Evolutionary conservation across 176 grass and related monocot species (phyloP).

Genomic region (Avena sativa): DNA sequence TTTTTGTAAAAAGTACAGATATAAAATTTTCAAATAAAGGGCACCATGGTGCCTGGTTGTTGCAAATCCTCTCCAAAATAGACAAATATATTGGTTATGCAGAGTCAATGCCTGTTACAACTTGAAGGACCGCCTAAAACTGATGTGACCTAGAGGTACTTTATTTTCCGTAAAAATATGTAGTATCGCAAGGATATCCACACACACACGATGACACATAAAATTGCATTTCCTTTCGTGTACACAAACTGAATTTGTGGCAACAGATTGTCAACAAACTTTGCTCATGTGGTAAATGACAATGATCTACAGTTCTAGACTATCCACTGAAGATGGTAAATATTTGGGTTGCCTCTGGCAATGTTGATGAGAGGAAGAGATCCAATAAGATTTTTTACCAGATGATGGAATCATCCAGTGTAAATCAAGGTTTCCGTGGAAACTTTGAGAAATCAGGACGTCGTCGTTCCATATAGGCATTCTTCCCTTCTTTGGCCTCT

Average conservation of each 20-base stretch:
- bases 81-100: background rate
- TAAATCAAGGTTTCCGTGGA: conserved; percentile 69
- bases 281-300: background rate
- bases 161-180: background rate
- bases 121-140: background rate
- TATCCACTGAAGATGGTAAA: background rate
- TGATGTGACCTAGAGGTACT: background rate
- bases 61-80: background rate
- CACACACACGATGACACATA: too few relatives aligned
- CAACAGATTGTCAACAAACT: background rate
- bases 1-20: too few relatives aligned
- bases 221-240: background rate
- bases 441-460: conserved; percentile 92
- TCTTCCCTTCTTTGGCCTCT: conserved; percentile 90
- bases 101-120: background rate
- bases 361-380: background rate
- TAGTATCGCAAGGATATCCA: background rate
- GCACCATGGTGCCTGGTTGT: too few relatives aligned
- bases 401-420: background rate
- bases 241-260: background rate
- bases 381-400: background rate
- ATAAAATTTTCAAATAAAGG: too few relatives aligned
- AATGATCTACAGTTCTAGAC: background rate
- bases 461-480: conserved; percentile 73
- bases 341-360: background rate